Conservation (phyloP, 176 grass and related monocot species). For the Secale cereale region DNA sequence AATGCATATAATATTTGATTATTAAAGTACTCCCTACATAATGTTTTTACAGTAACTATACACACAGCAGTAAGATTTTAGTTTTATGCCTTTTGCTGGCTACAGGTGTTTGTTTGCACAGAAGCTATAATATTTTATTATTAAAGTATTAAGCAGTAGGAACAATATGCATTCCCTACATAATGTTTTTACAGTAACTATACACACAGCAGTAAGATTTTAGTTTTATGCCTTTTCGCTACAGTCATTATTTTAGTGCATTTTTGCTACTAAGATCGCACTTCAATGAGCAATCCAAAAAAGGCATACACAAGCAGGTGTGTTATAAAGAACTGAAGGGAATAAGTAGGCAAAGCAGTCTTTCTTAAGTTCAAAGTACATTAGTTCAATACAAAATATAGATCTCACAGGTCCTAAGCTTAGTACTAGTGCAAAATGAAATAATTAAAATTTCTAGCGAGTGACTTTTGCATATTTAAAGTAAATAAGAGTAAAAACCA, state of each 20-base stretch:
- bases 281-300: not conserved
- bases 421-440: conserved; percentile 3
- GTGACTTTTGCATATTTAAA: not conserved
- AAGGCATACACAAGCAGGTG: not conserved
- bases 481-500: not conserved
- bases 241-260: not conserved
- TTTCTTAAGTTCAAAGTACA: conserved; percentile 8
- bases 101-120: conserved; percentile 1
- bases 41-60: not conserved
- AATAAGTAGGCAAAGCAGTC: not conserved
- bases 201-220: not conserved
- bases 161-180: too few species aligned
- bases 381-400: not conserved
- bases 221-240: not conserved
- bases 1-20: conserved; percentile 8
- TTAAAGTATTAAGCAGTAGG: conserved; percentile 9
- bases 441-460: conserved; percentile 13
- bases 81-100: not conserved
- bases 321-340: not conserved
- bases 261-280: not conserved
- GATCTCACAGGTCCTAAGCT: conserved; percentile 11
- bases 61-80: not conserved
- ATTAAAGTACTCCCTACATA: not conserved
- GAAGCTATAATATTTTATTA: conserved; percentile 7
- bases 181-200: not conserved